Evolutionary conservation across 208 protist genomes (phyloP), one percentile per base, ranked within the genome.

Genomic region (Crithidia acanthocephali): DNA sequence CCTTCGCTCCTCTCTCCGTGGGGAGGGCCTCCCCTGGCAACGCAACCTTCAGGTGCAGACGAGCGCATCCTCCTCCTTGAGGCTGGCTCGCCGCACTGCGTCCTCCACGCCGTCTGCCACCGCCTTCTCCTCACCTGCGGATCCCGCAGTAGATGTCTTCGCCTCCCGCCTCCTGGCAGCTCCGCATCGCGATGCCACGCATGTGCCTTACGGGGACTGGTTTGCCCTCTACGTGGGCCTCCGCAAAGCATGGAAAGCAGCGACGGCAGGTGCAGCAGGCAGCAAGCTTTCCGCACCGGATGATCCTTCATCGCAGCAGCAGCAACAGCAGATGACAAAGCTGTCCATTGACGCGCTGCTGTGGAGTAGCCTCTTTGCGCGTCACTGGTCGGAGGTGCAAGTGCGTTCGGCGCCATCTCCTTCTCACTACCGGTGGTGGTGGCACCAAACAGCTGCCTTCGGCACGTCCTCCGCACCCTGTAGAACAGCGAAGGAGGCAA

Each of bases 191-290:
- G 89, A 89, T 61, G 65, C 81, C 47, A 86, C 87, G 11, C 79
- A 84, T 33, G 58, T 85, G 8, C 63, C 85, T n/a, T 95, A 93
- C 57, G 71, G 69, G 10, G 74, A 92, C 30, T 93, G 85, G 86
- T 86, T 95, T 58, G 44, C 69, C 20, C 70, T 90, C 40, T 95
- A 92, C 69, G 81, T 93, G 23, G 56, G 73, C 15, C 28, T 63
- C 18, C 64, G 81, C 40, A 79, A 83, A 33, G 51, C 55, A n/a
- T 59, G 55, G 61, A 68, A 60, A 33, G 42, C 65, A 50, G 42
- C 65, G 18, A 48, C 25, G 20, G 45, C 67, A 2, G 20, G 1
- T 25, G 22, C 45, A 16, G 18, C 47, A 59, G 0, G 47, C 27
- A 42, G 32, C 11, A 20, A 0, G 20, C 13, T 57, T 4, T 45